Evolutionary conservation across 2,329 filamentous ascomycete genomes (phyloP).

Genomic region (Colletotrichum higginsianum): DNA sequence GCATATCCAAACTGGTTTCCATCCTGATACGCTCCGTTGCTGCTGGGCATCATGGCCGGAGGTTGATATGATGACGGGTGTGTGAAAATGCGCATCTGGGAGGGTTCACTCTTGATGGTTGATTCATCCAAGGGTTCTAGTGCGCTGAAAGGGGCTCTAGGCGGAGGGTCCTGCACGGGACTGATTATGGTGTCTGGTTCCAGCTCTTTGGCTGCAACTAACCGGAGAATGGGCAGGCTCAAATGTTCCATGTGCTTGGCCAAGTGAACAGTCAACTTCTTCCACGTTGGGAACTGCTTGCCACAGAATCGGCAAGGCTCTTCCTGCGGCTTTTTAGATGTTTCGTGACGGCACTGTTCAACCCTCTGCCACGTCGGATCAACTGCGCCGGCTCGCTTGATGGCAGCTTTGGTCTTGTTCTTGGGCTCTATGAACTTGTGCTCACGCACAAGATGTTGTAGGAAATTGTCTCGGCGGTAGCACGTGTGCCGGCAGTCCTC

Average conservation of each 20-base stretch:
- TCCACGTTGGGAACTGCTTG: conserved; percentile 86
- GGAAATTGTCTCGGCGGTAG: conserved; percentile 91
- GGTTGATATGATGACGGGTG: conserved; percentile 28
- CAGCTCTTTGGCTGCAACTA: conserved; percentile 68
- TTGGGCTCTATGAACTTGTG: conserved; percentile 90
- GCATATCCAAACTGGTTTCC: conserved; percentile 18
- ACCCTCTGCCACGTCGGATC: conserved; percentile 84
- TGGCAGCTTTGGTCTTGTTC: conserved; percentile 79
- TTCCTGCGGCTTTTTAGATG: conserved; percentile 74
- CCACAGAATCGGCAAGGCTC: conserved; percentile 92
- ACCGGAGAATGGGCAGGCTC: conserved; percentile 81
- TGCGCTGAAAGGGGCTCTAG: conserved; percentile 51
- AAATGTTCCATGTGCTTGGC: conserved; percentile 96
- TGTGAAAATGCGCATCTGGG: conserved; percentile 23
- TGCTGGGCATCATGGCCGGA: conserved; percentile 6
- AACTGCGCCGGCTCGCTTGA: conserved; percentile 69
- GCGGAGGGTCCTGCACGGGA: conserved; percentile 72
- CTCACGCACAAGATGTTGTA: conserved; percentile 92
- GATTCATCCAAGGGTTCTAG: conserved; percentile 51
- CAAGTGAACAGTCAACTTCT: conserved; percentile 93
- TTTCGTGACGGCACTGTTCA: conserved; percentile 82
- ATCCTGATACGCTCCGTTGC: conserved; percentile 7
- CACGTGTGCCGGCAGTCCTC: conserved; percentile 86
- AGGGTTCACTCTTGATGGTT: conserved; percentile 50
- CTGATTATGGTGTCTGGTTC: conserved; percentile 77